These are phyloP conservation scores for Fusarium caatingaense DNA, from an alignment of 2,329 filamentous ascomycete genomes.

Conservation along the genomic window DNA sequence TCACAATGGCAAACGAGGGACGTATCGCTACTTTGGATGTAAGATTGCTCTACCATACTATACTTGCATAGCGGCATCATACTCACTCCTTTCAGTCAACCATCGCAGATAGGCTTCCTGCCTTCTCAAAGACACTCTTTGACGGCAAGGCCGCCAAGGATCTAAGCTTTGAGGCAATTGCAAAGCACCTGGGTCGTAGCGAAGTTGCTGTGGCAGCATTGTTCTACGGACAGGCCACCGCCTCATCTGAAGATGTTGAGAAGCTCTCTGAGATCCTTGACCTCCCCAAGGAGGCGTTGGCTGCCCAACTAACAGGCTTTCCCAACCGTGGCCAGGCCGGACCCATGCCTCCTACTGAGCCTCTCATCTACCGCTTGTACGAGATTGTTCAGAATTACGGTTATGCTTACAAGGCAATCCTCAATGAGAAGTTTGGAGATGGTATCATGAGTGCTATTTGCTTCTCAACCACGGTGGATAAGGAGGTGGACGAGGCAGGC, in stretches of 20 bases:
- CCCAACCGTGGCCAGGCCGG: conserved; percentile 80
- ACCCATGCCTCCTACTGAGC: conserved; percentile 53
- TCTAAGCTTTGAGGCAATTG: conserved; percentile 84
- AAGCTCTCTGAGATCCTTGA: conserved; percentile 75
- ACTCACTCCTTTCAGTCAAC: conserved; percentile 63
- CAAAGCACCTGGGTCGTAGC: conserved; percentile 76
- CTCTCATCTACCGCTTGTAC: conserved; percentile 83
- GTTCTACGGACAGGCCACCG: conserved; percentile 89
- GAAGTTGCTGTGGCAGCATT: conserved; percentile 88
- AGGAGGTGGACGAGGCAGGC: conserved; percentile 88
- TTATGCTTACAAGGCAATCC: conserved; percentile 91
- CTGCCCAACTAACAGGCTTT: conserved; percentile 74
- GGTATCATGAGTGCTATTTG: conserved; percentile 98
- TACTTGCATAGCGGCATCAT: not conserved
- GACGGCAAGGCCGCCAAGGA: conserved; percentile 80
- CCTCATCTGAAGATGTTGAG: conserved; percentile 73
- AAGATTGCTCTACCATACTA: conserved; percentile 25
- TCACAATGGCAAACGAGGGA: conserved; percentile 43
- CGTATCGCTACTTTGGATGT: conserved; percentile 54
- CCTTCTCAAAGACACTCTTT: conserved; percentile 74
- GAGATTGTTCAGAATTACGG: conserved; percentile 98
- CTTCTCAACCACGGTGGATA: conserved; percentile 91
- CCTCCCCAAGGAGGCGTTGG: conserved; percentile 67
- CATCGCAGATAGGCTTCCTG: conserved; percentile 75
- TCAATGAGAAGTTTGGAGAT: conserved; percentile 95